Conservation (phyloP, 2,329 filamentous ascomycete species). For the Emergomyces africanus region DNA sequence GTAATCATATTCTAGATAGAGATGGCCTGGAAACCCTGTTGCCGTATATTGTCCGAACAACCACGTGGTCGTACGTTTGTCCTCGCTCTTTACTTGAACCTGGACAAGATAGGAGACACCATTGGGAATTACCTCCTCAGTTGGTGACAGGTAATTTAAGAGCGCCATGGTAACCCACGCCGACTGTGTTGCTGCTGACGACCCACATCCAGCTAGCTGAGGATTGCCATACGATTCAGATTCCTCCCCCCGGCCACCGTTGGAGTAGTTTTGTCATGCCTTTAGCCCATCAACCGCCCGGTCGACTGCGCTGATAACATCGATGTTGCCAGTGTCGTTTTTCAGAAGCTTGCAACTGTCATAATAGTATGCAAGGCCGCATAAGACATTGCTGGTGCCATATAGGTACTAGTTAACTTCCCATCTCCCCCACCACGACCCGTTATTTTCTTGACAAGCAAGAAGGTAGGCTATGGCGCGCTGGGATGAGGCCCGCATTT, state of each 20-base stretch:
- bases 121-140: constrained; percentile 6
- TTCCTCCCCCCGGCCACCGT: constrained; percentile 85
- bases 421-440: constrained; percentile 70
- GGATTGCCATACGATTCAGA: constrained; percentile 2
- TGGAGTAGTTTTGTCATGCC: constrained; percentile 57
- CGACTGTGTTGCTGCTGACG: constrained; percentile 21
- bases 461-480: constrained; percentile 16
- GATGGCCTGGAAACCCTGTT: constrained; percentile 14
- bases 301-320: constrained; percentile 4
- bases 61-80: constrained; percentile 10
- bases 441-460: constrained; percentile 22
- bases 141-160: constrained; percentile 7
- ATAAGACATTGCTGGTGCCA: constrained; percentile 37
- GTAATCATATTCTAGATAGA: constrained; percentile 14
- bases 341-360: neutral
- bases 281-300: constrained; percentile 16
- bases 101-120: constrained; percentile 4
- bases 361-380: constrained; percentile 16
- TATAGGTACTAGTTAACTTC: constrained; percentile 95
- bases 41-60: constrained; percentile 9
- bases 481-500: constrained; percentile 5
- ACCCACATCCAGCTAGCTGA: constrained; percentile 6
- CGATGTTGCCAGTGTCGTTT: neutral
- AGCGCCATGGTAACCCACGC: constrained; percentile 23
- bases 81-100: neutral